A percentile compares a stretch with the other conserved stretches of the same genome.
These are phyloP conservation scores for Penicillium silybi DNA, from an alignment of 495 filamentous ascomycete species.

Conservation along the genomic window DNA sequence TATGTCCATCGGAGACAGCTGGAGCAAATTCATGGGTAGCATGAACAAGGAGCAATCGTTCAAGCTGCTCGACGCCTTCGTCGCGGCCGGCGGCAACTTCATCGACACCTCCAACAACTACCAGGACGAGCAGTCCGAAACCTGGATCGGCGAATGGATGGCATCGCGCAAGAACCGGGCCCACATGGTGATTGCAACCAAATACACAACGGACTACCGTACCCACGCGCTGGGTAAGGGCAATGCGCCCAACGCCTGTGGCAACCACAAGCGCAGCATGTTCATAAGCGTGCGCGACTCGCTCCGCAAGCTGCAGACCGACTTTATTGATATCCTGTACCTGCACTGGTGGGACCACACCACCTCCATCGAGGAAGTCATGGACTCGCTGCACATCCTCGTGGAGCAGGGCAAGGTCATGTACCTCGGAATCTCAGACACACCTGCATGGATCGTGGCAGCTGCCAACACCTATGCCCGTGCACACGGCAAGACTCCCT, in stretches of 20 bases:
- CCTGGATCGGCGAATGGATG: conserved; percentile 61
- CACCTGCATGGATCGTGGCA: conserved; percentile 60
- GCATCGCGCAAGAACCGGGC: conserved; percentile 50
- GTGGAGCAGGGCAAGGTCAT: conserved; percentile 57
- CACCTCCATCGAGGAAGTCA: conserved; percentile 57
- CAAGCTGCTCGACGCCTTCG: conserved; percentile 51
- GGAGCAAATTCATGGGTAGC: conserved; percentile 47
- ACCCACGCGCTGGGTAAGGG: conserved; percentile 33
- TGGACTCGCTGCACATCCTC: conserved; percentile 55
- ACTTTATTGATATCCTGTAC: conserved; percentile 62
- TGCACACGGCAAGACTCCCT: conserved; percentile 55
- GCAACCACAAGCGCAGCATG: conserved; percentile 53
- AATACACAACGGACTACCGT: conserved; percentile 49
- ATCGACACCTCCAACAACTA: conserved; percentile 55
- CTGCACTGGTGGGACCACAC: conserved; percentile 60
- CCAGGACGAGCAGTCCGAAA: conserved; percentile 50
- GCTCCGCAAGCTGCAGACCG: conserved; percentile 59
- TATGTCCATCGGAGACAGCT: conserved; percentile 59
- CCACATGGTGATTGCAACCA: conserved; percentile 71
- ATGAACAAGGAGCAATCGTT: conserved; percentile 43
- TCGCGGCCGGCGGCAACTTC: conserved; percentile 49
- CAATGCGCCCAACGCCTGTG: conserved; percentile 50
- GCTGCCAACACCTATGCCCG: conserved; percentile 59
- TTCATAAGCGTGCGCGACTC: conserved; percentile 51
- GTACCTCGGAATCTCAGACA: conserved; percentile 61